Evolutionary conservation across 805 yeast genomes (phyloP).

Genomic region (Candida awuae): DNA sequence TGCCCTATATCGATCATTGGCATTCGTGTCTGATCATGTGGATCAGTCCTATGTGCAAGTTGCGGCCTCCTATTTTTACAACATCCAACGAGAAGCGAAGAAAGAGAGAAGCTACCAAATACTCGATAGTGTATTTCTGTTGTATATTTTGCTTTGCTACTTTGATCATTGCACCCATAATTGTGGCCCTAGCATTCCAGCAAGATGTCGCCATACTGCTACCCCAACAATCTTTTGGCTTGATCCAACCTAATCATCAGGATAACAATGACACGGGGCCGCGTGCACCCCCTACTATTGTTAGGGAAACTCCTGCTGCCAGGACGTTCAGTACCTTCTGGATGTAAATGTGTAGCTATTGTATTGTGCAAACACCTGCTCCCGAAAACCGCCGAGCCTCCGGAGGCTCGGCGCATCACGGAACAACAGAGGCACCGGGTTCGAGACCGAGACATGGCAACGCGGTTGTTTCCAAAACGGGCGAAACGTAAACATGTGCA

Average conservation of each 20-base stretch:
- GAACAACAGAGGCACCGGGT: too few species aligned
- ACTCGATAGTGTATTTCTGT: constrained; percentile 38
- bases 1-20: constrained; percentile 42
- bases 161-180: constrained; percentile 41
- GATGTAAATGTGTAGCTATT: constrained; percentile 15
- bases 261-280: constrained; percentile 61
- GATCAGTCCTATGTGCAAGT: constrained; percentile 34
- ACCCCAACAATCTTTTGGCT: constrained; percentile 25
- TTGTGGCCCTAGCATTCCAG: constrained; percentile 23
- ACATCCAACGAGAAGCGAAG: constrained; percentile 33
- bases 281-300: constrained; percentile 40
- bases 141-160: constrained; percentile 33
- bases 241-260: constrained; percentile 54
- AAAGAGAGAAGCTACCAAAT: constrained; percentile 35
- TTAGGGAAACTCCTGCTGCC: constrained; percentile 23
- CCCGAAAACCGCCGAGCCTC: too few species aligned
- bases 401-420: too few species aligned
- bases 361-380: too few species aligned
- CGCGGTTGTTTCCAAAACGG: too few species aligned
- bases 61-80: constrained; percentile 34
- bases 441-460: too few species aligned
- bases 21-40: constrained; percentile 45
- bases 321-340: constrained; percentile 21
- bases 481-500: too few species aligned
- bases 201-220: constrained; percentile 7